phyloP scores from a whole-genome alignment of 441 rosid genomes.

The Omphalea diandra region DNA sequence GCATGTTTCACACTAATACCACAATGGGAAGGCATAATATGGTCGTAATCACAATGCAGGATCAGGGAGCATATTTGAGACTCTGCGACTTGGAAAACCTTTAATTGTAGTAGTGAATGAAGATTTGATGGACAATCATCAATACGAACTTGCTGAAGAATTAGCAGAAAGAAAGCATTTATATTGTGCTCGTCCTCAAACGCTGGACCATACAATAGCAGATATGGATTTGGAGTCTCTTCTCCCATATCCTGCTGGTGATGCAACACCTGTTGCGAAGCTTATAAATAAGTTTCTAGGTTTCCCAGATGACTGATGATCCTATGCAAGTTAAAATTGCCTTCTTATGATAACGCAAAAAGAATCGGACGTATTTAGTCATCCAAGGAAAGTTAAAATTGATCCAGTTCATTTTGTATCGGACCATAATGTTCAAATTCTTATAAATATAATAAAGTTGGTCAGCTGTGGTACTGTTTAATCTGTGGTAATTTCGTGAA shows the following conservation, averaged over 20 bases:
- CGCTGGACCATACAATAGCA: conserved; percentile 49
- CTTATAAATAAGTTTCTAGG: conserved; percentile 66
- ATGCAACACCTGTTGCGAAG: conserved; percentile 62
- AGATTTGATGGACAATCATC: conserved; percentile 95
- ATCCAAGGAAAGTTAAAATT: neutral
- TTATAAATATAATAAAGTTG: too few species aligned
- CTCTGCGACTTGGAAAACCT: conserved; percentile 64
- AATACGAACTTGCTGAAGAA: conserved; percentile 81
- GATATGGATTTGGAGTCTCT: conserved; percentile 57
- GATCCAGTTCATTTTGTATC: neutral
- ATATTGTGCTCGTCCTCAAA: conserved; percentile 65
- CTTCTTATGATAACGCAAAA: conserved; percentile 1
- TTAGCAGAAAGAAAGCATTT: conserved; percentile 77
- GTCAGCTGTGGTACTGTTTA: too few species aligned
- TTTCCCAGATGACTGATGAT: conserved; percentile 68
- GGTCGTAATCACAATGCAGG: conserved; percentile 39
- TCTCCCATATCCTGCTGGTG: conserved; percentile 60
- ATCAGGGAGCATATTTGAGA: conserved; percentile 93
- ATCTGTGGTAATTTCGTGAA: too few species aligned
- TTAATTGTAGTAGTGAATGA: conserved; percentile 88
- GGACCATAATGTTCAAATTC: too few species aligned
- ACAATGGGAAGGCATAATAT: neutral
- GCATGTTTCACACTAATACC: too few species aligned
- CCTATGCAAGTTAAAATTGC: too few species aligned
- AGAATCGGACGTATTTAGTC: neutral